phyloP scores from a whole-genome alignment of 2,329 filamentous ascomycete species.

The Claviceps monticola region DNA sequence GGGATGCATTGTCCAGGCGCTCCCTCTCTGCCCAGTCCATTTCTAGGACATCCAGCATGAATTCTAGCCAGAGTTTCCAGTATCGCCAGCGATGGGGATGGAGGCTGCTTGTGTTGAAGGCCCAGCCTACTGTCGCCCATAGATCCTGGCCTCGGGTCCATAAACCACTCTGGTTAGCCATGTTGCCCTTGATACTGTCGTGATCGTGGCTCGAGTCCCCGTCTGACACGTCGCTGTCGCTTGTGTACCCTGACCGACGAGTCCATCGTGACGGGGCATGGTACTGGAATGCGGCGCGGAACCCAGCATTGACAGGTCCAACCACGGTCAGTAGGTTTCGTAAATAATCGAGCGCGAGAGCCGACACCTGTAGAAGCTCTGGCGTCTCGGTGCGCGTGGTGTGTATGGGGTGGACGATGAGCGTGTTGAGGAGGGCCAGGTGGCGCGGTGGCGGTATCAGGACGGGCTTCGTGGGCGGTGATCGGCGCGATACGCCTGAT shows the following conservation, averaged over 20 bases:
- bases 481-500: conserved; percentile 28
- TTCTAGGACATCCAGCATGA: conserved; percentile 67
- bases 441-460: conserved; percentile 58
- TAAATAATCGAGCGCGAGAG: conserved; percentile 56
- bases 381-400: conserved; percentile 56
- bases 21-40: conserved; percentile 50
- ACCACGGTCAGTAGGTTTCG: conserved; percentile 49
- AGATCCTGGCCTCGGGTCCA: conserved; percentile 74
- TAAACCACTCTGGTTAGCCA: conserved; percentile 52
- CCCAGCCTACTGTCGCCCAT: conserved; percentile 83
- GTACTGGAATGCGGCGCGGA: conserved; percentile 63
- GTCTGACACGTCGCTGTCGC: conserved; percentile 28
- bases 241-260: conserved; percentile 22
- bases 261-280: conserved; percentile 18
- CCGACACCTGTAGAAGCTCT: conserved; percentile 48
- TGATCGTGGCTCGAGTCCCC: conserved; percentile 30
- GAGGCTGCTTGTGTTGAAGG: conserved; percentile 72
- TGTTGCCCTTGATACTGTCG: conserved; percentile 39
- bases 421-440: conserved; percentile 62
- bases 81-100: conserved; percentile 63
- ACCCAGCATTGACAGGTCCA: conserved; percentile 55
- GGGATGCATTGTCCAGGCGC: conserved; percentile 28
- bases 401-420: conserved; percentile 67
- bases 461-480: conserved; percentile 25
- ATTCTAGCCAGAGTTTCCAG: conserved; percentile 70